These are phyloP conservation scores for Sarocladium kiliense DNA, from an alignment of 2,329 filamentous ascomycete species.

Conservation along the genomic window DNA sequence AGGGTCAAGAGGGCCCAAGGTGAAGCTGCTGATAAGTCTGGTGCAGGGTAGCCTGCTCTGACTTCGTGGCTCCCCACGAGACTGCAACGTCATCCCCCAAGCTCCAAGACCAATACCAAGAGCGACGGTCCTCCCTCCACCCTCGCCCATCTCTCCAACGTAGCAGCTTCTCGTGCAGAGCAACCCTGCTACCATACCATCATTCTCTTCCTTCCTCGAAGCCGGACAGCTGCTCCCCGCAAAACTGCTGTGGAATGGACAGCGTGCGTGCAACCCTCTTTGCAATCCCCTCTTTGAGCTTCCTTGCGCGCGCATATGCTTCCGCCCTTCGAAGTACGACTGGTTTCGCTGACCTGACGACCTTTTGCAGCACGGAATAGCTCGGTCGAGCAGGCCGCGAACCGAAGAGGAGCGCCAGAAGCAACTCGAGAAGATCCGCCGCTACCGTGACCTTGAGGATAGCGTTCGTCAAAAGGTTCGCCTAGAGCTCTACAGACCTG, in stretches of 20 bases:
- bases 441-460: constrained; percentile 68
- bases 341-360: constrained; percentile 17
- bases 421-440: constrained; percentile 69
- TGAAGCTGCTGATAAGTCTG: background rate
- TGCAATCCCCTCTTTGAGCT: background rate
- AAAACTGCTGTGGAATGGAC: constrained; percentile 3
- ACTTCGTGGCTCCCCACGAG: no score
- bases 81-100: background rate
- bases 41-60: background rate
- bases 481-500: background rate
- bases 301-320: background rate
- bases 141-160: background rate
- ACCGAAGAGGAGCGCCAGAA: constrained; percentile 66
- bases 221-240: background rate
- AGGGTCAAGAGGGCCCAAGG: no score
- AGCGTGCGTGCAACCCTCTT: constrained; percentile 7
- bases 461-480: constrained; percentile 61
- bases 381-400: constrained; percentile 57
- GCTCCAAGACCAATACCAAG: background rate
- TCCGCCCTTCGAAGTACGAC: constrained; percentile 13
- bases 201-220: background rate
- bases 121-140: background rate
- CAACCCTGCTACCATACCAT: background rate
- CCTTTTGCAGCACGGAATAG: constrained; percentile 70
- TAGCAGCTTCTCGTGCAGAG: background rate